These are phyloP conservation scores for Xylaria bambusicola DNA, from an alignment of 495 filamentous ascomycete species.

Conservation along the genomic window DNA sequence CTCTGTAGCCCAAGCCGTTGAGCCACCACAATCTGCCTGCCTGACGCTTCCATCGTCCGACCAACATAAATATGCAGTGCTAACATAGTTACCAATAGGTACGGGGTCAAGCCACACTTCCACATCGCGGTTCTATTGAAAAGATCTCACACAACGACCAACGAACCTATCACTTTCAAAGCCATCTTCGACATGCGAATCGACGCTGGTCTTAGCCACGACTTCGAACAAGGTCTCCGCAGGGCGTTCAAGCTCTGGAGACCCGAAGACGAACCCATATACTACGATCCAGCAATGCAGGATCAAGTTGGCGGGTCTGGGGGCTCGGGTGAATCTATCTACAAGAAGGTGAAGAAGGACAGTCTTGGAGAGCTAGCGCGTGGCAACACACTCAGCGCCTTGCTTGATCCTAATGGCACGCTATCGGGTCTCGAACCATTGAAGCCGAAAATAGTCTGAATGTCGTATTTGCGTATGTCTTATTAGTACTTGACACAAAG, in stretches of 20 bases:
- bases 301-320: neutral
- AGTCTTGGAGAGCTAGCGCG: no score
- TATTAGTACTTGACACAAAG: no score
- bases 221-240: neutral
- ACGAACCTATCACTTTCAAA: neutral
- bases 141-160: neutral
- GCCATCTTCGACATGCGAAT: conserved; percentile 1
- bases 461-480: no score
- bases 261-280: neutral
- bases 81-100: neutral
- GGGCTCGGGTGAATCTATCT: no score
- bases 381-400: no score
- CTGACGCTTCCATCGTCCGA: no score
- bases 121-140: conserved; percentile 4
- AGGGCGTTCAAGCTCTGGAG: neutral
- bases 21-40: no score
- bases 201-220: neutral
- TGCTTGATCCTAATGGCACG: no score
- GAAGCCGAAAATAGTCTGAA: no score
- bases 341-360: no score
- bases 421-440: no score
- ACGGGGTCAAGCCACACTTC: neutral
- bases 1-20: no score
- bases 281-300: neutral
- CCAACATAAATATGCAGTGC: neutral